A percentile compares a stretch with the other conserved stretches of the same genome.
Conservation (phyloP, 345 rosid genomes). For the Euphorbia lathyris region DNA sequence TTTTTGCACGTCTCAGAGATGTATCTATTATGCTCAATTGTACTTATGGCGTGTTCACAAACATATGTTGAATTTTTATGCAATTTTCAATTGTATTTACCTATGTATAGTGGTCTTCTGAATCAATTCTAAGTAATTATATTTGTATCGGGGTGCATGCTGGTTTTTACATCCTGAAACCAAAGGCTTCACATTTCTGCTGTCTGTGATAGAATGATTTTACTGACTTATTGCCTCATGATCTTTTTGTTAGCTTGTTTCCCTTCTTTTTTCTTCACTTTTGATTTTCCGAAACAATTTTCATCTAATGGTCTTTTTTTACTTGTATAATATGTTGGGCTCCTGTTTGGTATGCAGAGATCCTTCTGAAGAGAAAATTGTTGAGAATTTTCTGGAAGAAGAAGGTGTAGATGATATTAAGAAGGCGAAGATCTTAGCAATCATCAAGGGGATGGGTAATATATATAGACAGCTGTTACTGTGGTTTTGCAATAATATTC, state of each 20-base stretch:
- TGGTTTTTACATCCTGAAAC: neutral
- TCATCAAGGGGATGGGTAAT: conserved; percentile 76
- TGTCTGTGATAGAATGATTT: neutral
- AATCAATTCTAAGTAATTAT: neutral
- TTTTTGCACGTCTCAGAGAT: too few relatives aligned
- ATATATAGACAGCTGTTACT: neutral
- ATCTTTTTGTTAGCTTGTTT: neutral
- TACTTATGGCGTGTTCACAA: neutral
- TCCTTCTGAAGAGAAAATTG: conserved; percentile 60
- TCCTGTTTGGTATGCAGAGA: conserved; percentile 39
- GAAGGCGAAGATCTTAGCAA: conserved; percentile 55
- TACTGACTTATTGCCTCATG: too few relatives aligned
- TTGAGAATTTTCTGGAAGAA: conserved; percentile 72
- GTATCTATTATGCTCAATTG: neutral
- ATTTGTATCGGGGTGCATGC: neutral
- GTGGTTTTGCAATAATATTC: neutral
- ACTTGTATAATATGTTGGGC: neutral
- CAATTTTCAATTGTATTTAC: neutral
- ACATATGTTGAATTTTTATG: too few relatives aligned
- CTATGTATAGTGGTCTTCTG: neutral
- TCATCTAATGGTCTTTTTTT: neutral
- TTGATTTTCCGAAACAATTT: neutral
- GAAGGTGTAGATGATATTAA: conserved; percentile 56
- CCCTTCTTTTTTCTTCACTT: neutral
- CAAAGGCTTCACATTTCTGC: too few relatives aligned